phyloP scores from a whole-genome alignment of 1,284 basidiomycete species.

The Malassezia globosa region DNA sequence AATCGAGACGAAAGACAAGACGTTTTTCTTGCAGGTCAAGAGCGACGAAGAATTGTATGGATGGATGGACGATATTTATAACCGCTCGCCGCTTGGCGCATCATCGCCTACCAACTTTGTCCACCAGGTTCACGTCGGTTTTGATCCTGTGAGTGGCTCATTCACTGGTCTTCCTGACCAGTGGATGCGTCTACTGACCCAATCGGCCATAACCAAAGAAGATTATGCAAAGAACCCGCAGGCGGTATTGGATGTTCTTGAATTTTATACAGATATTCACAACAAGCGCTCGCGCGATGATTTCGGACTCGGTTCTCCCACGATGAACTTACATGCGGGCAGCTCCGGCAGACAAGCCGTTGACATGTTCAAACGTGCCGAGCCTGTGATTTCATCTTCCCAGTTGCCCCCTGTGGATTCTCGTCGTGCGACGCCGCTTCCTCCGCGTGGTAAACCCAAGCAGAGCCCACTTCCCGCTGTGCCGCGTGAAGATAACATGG shows the following conservation, averaged over 20 bases:
- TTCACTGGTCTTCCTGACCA: conserved; percentile 94
- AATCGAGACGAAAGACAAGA: conserved; percentile 64
- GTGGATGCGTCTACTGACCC: conserved; percentile 89
- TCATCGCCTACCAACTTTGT: conserved; percentile 92
- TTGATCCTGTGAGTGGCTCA: conserved; percentile 81
- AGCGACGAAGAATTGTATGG: conserved; percentile 89
- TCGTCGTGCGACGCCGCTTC: conserved; percentile 9
- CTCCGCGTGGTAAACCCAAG: conserved; percentile 67
- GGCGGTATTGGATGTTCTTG: conserved; percentile 89
- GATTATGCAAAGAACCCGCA: conserved; percentile 95
- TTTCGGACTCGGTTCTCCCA: conserved; percentile 44
- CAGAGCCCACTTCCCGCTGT: conserved; percentile 57
- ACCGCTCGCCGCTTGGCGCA: conserved; percentile 76
- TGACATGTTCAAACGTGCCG: conserved; percentile 20
- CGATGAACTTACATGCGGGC: conserved; percentile 42
- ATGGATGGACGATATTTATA: conserved; percentile 93
- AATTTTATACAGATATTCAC: conserved; percentile 96
- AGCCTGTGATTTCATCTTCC: background rate
- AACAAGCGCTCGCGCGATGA: conserved; percentile 70
- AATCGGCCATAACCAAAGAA: conserved; percentile 91
- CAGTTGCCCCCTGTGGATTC: background rate
- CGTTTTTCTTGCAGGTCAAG: conserved; percentile 71
- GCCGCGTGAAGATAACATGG: background rate
- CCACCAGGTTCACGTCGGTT: conserved; percentile 95
- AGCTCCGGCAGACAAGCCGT: conserved; percentile 17